phyloP scores from a whole-genome alignment of 495 filamentous ascomycete genomes.

The Platismatia glauca region DNA sequence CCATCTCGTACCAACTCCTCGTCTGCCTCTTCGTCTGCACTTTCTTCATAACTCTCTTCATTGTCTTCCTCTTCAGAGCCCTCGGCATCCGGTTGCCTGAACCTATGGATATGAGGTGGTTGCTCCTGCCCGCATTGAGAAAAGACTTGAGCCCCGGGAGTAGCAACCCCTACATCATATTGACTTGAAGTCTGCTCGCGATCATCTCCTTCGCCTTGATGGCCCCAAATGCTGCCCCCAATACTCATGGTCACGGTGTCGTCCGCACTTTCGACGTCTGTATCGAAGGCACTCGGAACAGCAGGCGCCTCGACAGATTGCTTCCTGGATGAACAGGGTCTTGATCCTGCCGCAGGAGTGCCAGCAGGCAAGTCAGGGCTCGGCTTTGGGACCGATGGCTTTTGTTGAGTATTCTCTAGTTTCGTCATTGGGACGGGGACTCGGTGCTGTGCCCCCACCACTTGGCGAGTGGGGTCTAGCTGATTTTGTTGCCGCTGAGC shows the following conservation, averaged over 20 bases:
- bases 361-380: not conserved
- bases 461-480: conserved; percentile 1
- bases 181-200: not conserved
- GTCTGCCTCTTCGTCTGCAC: conserved; percentile 2
- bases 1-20: not conserved
- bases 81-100: not conserved
- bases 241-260: conserved; percentile 13
- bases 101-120: not conserved
- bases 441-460: not conserved
- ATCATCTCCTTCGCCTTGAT: not conserved
- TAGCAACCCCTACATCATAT: not conserved
- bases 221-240: not conserved
- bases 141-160: not conserved
- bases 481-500: not conserved
- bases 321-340: not conserved
- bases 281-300: conserved; percentile 20
- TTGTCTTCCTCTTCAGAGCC: not conserved
- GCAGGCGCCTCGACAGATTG: not conserved
- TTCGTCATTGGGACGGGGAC: conserved; percentile 8
- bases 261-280: conserved; percentile 22
- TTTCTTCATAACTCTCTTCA: not conserved
- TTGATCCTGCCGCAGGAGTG: not conserved
- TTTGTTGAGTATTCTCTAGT: not conserved
- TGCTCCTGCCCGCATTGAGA: not conserved
- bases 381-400: not conserved